Conservation (phyloP, 257 asterid species). For the Oldenlandia corymbosa region DNA sequence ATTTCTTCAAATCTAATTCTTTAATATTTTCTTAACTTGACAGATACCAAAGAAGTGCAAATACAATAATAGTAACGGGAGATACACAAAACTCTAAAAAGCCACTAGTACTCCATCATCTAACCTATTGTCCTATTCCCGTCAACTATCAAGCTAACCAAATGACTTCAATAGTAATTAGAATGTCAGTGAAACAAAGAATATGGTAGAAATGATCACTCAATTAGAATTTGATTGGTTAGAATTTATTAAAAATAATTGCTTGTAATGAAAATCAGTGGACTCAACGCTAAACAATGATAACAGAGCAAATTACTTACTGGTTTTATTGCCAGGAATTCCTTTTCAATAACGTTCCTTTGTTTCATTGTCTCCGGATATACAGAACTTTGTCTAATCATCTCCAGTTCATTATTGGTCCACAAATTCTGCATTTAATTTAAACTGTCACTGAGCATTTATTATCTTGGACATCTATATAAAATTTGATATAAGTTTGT, state of each 20-base stretch:
- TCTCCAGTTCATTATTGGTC: slow-evolving; percentile 61
- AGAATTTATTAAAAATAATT: neutral
- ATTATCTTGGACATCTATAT: neutral
- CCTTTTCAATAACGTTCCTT: slow-evolving; percentile 44
- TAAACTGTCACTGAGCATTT: slow-evolving; percentile 8
- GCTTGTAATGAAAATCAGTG: neutral
- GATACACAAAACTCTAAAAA: neutral
- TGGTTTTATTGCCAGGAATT: slow-evolving; percentile 43
- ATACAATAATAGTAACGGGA: neutral
- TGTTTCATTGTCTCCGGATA: slow-evolving; percentile 59
- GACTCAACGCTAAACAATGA: neutral
- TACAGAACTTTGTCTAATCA: slow-evolving; percentile 50
- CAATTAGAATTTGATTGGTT: neutral
- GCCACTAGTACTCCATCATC: neutral
- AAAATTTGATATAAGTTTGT: neutral
- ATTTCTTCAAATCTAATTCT: neutral
- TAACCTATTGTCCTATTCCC: neutral
- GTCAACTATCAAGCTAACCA: neutral
- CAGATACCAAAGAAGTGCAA: neutral
- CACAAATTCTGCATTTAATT: slow-evolving; percentile 49
- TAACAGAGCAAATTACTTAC: slow-evolving; percentile 24
- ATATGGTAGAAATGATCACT: neutral
- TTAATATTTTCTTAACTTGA: neutral
- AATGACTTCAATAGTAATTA: neutral
- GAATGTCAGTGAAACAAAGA: neutral